Conservation (phyloP, 208 protist species). For the Leptomonas pyrrhocoris region DNA sequence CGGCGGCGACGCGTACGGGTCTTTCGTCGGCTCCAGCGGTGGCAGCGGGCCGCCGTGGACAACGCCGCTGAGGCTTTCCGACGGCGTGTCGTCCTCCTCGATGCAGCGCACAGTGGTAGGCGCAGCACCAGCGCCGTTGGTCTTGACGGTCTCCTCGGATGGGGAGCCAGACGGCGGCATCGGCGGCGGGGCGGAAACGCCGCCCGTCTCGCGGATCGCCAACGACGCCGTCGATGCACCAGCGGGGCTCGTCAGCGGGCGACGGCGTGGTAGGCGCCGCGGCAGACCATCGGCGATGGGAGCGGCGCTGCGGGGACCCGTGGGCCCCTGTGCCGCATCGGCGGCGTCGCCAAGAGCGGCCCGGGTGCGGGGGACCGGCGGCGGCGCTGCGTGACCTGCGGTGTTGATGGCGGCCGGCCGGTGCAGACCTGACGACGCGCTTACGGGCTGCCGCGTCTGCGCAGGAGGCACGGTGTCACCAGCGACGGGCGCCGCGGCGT, state of each 20-base stretch:
- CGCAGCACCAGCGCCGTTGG: background rate
- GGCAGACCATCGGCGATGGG: background rate
- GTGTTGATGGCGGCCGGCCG: background rate
- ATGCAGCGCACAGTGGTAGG: conserved; percentile 16
- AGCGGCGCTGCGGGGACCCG: background rate
- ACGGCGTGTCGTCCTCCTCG: conserved; percentile 10
- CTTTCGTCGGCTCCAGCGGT: background rate
- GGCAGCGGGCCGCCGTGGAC: background rate
- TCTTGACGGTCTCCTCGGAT: background rate
- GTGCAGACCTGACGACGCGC: background rate
- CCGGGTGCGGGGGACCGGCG: conserved; percentile 3
- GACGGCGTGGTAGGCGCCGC: conserved; percentile 1
- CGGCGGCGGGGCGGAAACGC: background rate
- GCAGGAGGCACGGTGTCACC: background rate
- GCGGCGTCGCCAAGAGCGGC: background rate
- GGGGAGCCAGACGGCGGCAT: background rate
- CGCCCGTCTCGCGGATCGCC: background rate
- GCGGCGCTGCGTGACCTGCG: background rate
- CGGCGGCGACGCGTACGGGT: conserved; percentile 8
- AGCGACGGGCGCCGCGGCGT: background rate
- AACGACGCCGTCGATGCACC: background rate
- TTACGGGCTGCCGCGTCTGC: background rate
- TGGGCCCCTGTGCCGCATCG: too few species aligned
- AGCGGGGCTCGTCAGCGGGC: background rate
- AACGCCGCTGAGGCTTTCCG: background rate